Evolutionary conservation across 208 protist species (phyloP), one percentile per base, ranked within the genome.

Genomic region (Polymyxa betae): DNA sequence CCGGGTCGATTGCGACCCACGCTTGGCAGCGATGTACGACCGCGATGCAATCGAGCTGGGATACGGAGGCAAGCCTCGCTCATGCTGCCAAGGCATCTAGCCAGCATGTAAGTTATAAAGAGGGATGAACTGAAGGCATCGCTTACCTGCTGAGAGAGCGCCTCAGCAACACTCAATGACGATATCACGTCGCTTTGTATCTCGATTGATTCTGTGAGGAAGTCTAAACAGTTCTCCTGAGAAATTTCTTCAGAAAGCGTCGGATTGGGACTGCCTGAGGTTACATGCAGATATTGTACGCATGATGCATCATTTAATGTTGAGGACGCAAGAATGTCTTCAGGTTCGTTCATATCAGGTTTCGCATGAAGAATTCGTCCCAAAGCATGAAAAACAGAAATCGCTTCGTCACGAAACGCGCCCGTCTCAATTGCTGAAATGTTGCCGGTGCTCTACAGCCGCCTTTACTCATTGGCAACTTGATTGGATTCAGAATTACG

Each of bases 201-300:
- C n/a, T 82, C 72, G n/a, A 82, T 5, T 40, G 72, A 82, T 20
- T 16, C 40, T n/a, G 10, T 35, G 16, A 82, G n/a, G 72, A 82
- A 82, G 16, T 43, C 35, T 45, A 82, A n/a, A 43, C 35, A 82
- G n/a, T 82, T 82, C 72, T 82, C 72, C 72, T 82, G 72, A 5
- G 40, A 38, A 20, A 12, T 45, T 5, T 38, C 35, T 38, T 45
- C 35, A 82, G 35, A 5, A 43, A 82, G n/a, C 72, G 40, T 40
- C n/a, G 35, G n/a, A 43, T 82, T 12, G 72, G n/a, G 35, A 82
- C 35, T 16, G 72, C 5, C 72, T 43, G 72, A 60, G 12, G 24
- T 60, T 82, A 82, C 72, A 43, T 82, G n/a, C 5, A 82, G 72
- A 35, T 82, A 20, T 43, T 82, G 16, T 38, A 35, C n/a, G n/a